Percentiles rank a stretch among this genome's conserved stretches.
These are phyloP conservation scores for Aquilaria sinensis DNA, from an alignment of 345 rosid genomes.

Conservation along the genomic window DNA sequence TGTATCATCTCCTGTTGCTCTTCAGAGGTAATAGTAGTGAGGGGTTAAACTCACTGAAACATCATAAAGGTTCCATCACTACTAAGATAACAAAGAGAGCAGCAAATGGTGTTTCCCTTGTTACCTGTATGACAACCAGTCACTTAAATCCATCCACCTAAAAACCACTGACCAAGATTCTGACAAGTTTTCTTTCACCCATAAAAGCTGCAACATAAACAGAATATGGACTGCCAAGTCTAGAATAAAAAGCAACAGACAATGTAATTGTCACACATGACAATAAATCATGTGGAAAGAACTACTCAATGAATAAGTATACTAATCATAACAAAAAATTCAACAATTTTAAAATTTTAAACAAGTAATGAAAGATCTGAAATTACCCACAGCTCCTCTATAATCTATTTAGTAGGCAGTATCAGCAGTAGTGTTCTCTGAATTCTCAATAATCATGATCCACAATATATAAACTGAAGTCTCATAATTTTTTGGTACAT, in stretches of 20 bases:
- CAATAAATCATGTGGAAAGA: neutral
- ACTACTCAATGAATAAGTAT: neutral
- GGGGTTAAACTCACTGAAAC: neutral
- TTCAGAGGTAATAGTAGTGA: constrained; percentile 15
- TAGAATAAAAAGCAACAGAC: neutral
- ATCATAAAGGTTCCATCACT: neutral
- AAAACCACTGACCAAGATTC: constrained; percentile 96
- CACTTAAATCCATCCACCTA: constrained; percentile 99
- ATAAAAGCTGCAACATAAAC: constrained; percentile 59
- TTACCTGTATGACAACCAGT: constrained; percentile 93
- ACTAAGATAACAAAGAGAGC: constrained; percentile 1
- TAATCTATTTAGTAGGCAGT: too few species aligned
- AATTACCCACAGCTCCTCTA: too few species aligned
- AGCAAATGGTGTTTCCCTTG: constrained; percentile 4
- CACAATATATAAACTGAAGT: too few species aligned
- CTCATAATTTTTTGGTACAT: too few species aligned
- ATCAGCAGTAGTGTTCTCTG: too few species aligned
- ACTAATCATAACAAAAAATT: too few species aligned
- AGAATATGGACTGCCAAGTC: neutral
- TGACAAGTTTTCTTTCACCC: constrained; percentile 94
- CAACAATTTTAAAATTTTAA: too few species aligned
- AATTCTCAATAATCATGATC: too few species aligned
- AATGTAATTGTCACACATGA: neutral
- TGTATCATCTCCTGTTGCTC: constrained; percentile 97
- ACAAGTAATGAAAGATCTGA: too few species aligned